Evolutionary conservation across 1,284 basidiomycete genomes (phyloP), one percentile per base, ranked within the genome.

Genomic region (Earliella scabrosa): DNA sequence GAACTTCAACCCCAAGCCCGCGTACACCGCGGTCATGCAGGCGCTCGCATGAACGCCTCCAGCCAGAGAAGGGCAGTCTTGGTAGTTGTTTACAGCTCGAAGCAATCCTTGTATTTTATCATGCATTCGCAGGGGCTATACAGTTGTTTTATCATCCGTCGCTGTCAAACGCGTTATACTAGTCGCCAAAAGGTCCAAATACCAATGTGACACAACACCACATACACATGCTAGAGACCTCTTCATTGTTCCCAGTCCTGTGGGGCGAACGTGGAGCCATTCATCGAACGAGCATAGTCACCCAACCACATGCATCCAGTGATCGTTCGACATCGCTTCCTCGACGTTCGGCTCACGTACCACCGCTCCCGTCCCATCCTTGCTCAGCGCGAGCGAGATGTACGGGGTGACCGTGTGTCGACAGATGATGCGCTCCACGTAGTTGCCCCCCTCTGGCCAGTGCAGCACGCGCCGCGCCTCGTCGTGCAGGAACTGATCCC

Each of bases 1-100:
- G 46, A 78, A 74, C 70, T 79, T 77, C 68, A 68, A 75, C 55
- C 75, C 76, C 45, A 80, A 81, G 71, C 63, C 78, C 38, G 79
- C 79, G 21, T 80, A 78, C 68, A 78, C 58, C 40, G 75, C 78
- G 10, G 68, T 81, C 58, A 75, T 80, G 50, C 65, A 67, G 56
- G 58, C 59, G 3, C 47, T 69, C 38, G 56, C 56, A 16, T 63
- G 44, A 60, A 26, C 20, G 18, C 10, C 6, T 26, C 7, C 3
- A n/a, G 3, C 16, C 24, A n/a, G n/a, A n/a, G n/a, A n/a, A n/a
- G n/a, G n/a, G n/a, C n/a, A n/a, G n/a, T n/a, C n/a, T n/a, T n/a
- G n/a, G n/a, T 38, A 1, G 34, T 24, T 36, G 13, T 23, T 3
- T 18, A 18, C 32, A 1, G 14, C 14, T 21, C 9, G 21, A 11